Evolutionary conservation across 2,329 filamentous ascomycete species (phyloP).

Genomic region (Epichloe elymi): DNA sequence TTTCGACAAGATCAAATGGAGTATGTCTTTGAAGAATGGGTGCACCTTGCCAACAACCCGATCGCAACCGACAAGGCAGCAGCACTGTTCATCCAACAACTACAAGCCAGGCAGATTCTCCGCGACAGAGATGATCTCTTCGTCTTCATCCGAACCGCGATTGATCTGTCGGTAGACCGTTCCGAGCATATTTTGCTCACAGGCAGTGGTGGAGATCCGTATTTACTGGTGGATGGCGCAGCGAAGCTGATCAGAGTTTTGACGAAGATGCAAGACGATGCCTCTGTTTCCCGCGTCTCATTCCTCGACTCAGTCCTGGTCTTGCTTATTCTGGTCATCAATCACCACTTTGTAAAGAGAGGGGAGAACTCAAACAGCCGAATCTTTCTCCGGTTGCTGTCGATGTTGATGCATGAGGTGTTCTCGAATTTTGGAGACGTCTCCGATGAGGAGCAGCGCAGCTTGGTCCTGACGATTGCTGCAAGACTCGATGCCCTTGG

Average conservation of each 20-base stretch:
- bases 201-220: slow-evolving; percentile 44
- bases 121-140: slow-evolving; percentile 63
- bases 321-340: slow-evolving; percentile 68
- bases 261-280: slow-evolving; percentile 56
- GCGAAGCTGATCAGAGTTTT: slow-evolving; percentile 68
- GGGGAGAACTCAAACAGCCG: slow-evolving; percentile 76
- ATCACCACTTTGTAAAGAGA: slow-evolving; percentile 70
- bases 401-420: slow-evolving; percentile 66
- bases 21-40: slow-evolving; percentile 95
- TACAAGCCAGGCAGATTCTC: slow-evolving; percentile 63
- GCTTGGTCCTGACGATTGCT: slow-evolving; percentile 60
- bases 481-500: slow-evolving; percentile 59
- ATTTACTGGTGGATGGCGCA: slow-evolving; percentile 60
- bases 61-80: slow-evolving; percentile 60
- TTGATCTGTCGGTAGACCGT: slow-evolving; percentile 65
- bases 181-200: slow-evolving; percentile 60
- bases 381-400: slow-evolving; percentile 84
- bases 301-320: slow-evolving; percentile 70
- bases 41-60: slow-evolving; percentile 66
- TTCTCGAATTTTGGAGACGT: slow-evolving; percentile 44
- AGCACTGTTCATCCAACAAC: slow-evolving; percentile 68
- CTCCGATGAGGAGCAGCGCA: slow-evolving; percentile 46
- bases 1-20: slow-evolving; percentile 72
- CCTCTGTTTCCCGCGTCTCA: slow-evolving; percentile 48
- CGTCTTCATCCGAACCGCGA: slow-evolving; percentile 64